Evolutionary conservation across 176 grass and related monocot genomes (phyloP), one percentile per base, ranked within the genome.

Genomic region (Zizania latifolia): DNA sequence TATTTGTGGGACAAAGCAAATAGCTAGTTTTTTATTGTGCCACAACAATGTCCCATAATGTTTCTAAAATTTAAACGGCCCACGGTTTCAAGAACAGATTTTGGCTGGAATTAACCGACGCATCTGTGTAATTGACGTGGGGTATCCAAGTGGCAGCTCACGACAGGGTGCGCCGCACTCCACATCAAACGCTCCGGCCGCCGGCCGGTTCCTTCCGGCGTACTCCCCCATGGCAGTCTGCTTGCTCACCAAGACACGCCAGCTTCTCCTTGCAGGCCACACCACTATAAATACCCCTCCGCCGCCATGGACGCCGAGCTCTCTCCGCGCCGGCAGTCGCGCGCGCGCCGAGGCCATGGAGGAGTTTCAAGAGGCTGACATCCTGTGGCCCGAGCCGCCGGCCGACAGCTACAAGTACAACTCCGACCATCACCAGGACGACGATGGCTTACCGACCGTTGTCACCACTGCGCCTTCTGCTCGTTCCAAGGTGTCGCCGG

Each of bases 301-400:
- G 14, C 50, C 8, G 16, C 39, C 58, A 82, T 62, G 60, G 36
- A 0, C 7, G 14, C 74, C 62, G 2, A 70, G 48, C 63, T 34
- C 67, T n/a, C 41, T 51, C 74, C 76, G 71, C 19, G 41, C 13
- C 30, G 37, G 72, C 17, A 33, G n/a, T n/a, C n/a, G n/a, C n/a
- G n/a, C n/a, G n/a, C n/a, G 22, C 61, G 72, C 58, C 59, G 65
- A 78, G 79, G 67, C 79, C 78, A 91, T 94, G 92, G 92, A 84
- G 22, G 88, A 94, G 16, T 70, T 84, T 59, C 21, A 89, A 5
- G 92, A 91, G 67, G 65, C 77, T 12, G 88, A 94, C 16, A 78
- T 94, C 62, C 65, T 94, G 12, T 91, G 86, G 88, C 70, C 75
- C 30, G 43, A 66, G 1, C 3, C 48, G 19, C 0, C 48, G 8